A percentile compares a stretch with the other conserved stretches of the same genome.
Conservation (phyloP, 441 rosid genomes). For the Populus hybrid region DNA sequence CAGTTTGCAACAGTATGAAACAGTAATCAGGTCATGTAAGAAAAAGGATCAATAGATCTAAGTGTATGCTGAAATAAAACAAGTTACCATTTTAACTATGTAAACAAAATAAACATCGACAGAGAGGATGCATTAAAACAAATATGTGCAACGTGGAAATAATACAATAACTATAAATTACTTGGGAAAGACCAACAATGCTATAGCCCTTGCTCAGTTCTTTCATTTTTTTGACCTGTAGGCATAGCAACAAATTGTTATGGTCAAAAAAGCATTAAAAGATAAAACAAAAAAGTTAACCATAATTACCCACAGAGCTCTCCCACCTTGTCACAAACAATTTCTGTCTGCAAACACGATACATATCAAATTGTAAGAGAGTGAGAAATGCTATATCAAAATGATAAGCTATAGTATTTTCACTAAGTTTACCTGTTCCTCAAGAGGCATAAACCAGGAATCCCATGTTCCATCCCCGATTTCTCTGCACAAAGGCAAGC, state of each 20-base stretch:
- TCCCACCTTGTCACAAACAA: constrained; percentile 60
- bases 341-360: constrained; percentile 37
- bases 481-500: constrained; percentile 47
- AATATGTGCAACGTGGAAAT: neutral
- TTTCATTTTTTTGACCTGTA: constrained; percentile 65
- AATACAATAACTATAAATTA: constrained; percentile 20
- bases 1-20: neutral
- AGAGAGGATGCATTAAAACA: neutral
- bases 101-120: neutral
- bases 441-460: constrained; percentile 73
- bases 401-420: neutral
- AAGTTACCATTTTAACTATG: neutral
- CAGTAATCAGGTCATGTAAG: neutral
- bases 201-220: constrained; percentile 61
- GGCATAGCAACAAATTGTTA: constrained; percentile 14
- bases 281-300: constrained; percentile 2
- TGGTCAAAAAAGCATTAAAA: constrained; percentile 3
- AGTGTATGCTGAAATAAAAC: neutral
- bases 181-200: constrained; percentile 85
- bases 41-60: neutral
- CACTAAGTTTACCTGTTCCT: constrained; percentile 46
- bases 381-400: neutral
- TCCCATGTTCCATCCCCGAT: constrained; percentile 68
- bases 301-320: constrained; percentile 19
- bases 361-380: constrained; percentile 10